phyloP scores from a whole-genome alignment of 768 basidiomycete genomes.

The Tulasnella calospora region DNA sequence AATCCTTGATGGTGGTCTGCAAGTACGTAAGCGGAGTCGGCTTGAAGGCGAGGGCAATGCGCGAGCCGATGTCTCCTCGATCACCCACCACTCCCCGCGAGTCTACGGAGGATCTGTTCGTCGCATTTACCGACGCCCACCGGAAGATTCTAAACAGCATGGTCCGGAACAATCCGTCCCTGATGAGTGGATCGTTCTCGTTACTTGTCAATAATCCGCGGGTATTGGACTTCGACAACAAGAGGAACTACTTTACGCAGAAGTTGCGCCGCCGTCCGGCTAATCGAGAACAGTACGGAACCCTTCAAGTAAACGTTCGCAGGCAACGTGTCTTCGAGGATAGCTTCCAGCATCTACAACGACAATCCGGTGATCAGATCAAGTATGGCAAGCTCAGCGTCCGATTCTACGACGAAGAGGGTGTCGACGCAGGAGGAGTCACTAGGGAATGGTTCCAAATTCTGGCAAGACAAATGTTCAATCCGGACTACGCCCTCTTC shows the following conservation, averaged over 20 bases:
- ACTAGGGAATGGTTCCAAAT: slow-evolving; percentile 99
- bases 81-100: slow-evolving; percentile 40
- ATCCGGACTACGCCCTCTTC: slow-evolving; percentile 97
- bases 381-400: slow-evolving; percentile 96
- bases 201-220: slow-evolving; percentile 92
- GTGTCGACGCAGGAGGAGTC: slow-evolving; percentile 96
- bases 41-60: slow-evolving; percentile 40
- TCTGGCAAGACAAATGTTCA: slow-evolving; percentile 96
- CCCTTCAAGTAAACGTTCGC: slow-evolving; percentile 84
- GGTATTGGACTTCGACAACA: slow-evolving; percentile 98
- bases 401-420: slow-evolving; percentile 94
- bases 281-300: slow-evolving; percentile 71
- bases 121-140: slow-evolving; percentile 88
- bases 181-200: slow-evolving; percentile 98
- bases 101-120: slow-evolving; percentile 75
- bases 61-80: slow-evolving; percentile 59
- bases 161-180: slow-evolving; percentile 95
- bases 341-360: slow-evolving; percentile 86
- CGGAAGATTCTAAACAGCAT: slow-evolving; percentile 92
- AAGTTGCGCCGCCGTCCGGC: slow-evolving; percentile 82
- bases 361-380: slow-evolving; percentile 90
- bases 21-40: slow-evolving; percentile 66
- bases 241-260: slow-evolving; percentile 91
- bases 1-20: slow-evolving; percentile 97
- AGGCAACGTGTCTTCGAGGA: slow-evolving; percentile 93